A percentile compares a stretch with the other conserved stretches of the same genome.
Conservation (phyloP, 2,329 filamentous ascomycete species). For the Aspergillus costaricaensis region DNA sequence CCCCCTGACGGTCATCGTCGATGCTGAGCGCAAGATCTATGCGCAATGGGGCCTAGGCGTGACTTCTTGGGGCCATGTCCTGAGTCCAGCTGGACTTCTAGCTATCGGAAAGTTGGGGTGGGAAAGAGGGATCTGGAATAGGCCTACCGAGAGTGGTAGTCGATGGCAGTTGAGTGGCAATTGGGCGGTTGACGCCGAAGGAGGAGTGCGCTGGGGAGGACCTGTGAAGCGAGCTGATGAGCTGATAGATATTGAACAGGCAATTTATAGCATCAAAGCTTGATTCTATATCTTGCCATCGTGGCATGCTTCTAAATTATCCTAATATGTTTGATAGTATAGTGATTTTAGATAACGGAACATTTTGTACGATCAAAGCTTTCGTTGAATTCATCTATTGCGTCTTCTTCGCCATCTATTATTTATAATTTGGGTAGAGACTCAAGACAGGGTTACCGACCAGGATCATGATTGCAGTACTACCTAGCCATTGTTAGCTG, state of each 20-base stretch:
- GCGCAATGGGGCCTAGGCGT: conserved; percentile 7
- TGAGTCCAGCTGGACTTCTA: not conserved
- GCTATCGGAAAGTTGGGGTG: conserved; percentile 1
- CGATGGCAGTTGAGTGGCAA: conserved; percentile 26
- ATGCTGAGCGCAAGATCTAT: conserved; percentile 3
- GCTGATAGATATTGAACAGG: not conserved
- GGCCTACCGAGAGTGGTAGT: conserved; percentile 29
- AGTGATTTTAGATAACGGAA: no score
- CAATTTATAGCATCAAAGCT: not conserved
- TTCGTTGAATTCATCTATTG: no score
- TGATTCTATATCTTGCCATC: not conserved
- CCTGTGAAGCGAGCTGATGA: not conserved
- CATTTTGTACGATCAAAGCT: no score
- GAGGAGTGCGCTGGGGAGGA: conserved; percentile 8
- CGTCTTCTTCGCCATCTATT: no score
- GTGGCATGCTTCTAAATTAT: no score
- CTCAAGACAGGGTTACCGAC: no score
- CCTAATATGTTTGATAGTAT: no score
- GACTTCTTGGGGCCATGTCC: not conserved
- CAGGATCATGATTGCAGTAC: no score
- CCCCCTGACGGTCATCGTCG: not conserved
- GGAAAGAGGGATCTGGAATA: conserved; percentile 23
- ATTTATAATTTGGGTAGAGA: no score
- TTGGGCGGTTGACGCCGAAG: conserved; percentile 20
- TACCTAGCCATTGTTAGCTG: no score